Base-by-base conservation (phyloP, 2,329 filamentous ascomycete genomes). In the Stachybotrys echinatus region DNA sequence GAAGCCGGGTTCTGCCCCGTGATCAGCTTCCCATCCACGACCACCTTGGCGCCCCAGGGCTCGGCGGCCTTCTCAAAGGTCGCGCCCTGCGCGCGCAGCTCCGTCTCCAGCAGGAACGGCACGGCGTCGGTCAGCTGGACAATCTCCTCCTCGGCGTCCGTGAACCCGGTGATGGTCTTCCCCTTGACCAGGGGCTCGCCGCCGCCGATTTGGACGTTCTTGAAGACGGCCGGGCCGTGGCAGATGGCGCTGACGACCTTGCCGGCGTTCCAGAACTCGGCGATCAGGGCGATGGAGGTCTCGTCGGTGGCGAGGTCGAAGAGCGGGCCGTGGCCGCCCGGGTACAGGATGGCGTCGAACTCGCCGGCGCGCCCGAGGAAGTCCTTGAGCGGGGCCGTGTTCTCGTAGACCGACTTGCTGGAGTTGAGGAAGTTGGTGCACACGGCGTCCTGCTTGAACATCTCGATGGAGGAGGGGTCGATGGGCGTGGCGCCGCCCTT, bases 191-290 rank as follows among this genome's bases (percentile, higher is more conserved):
- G 66, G 47, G 73, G 72, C 54, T 72, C 68, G 31, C 81, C 82
- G 52, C 75, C 69, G 12, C 18, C 12, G 19, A 74, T 60, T 58
- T 75, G 79, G 34, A 80, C 84, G 56, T 84, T 76, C 45, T 76
- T 72, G 17, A 89, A 71, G 12, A 77, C 85, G 4, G 79, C 79
- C 3, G 85, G 82, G 6, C 83, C 85, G 67, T 89, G 85, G 72
- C 85, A 88, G 43, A 89, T 83, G 4, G 85, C 81, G 0, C 80
- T 71, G 14, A 88, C 76, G 49, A 82, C 72, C 73, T 87, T 87
- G 54, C 76, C 79, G 3, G 75, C 73, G 38, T 71, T 68, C 59
- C 75, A 78, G 63, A 89, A 87, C 63, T 87, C 81, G 52, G 73
- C 68, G 59, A 85, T 81, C 34, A 89, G 68, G 53, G 75, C 69